These are phyloP conservation scores for Aegilops speltoides DNA, from an alignment of 176 grass and related monocot genomes.

Conservation along the genomic window DNA sequence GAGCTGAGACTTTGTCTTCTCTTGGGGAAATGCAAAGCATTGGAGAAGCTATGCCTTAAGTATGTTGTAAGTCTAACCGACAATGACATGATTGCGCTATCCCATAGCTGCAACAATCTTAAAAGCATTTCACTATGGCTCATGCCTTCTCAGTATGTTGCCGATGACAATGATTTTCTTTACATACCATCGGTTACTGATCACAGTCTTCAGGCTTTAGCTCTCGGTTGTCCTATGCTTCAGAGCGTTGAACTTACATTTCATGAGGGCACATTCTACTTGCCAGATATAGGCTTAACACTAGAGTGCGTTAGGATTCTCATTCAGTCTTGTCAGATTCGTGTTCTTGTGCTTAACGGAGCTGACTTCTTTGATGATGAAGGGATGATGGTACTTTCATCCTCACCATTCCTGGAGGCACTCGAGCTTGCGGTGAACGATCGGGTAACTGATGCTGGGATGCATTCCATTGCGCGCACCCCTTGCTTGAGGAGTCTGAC, in stretches of 20 bases:
- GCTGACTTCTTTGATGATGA: constrained; percentile 39
- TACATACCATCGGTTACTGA: constrained; percentile 17
- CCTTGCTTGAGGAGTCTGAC: constrained; percentile 41
- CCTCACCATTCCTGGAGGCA: constrained; percentile 32
- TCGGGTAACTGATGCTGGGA: constrained; percentile 40
- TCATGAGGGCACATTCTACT: background rate
- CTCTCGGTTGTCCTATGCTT: constrained; percentile 28
- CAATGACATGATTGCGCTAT: background rate
- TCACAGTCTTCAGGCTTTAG: constrained; percentile 32
- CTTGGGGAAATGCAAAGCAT: constrained; percentile 21
- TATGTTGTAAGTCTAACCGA: background rate
- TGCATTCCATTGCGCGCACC: constrained; percentile 17
- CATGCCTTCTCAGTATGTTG: background rate
- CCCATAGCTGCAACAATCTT: background rate
- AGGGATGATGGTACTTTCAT: constrained; percentile 37
- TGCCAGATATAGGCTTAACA: constrained; percentile 29
- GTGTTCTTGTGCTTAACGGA: constrained; percentile 34
- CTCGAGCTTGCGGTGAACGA: constrained; percentile 38
- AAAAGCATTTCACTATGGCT: background rate
- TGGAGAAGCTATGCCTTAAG: constrained; percentile 36
- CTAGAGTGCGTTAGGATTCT: constrained; percentile 29
- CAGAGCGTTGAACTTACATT: constrained; percentile 40
- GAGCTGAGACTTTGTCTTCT: constrained; percentile 18
- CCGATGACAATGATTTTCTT: background rate
- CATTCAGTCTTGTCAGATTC: constrained; percentile 41